Evolutionary conservation across 768 basidiomycete genomes (phyloP).

Genomic region (Lactarius quietus): DNA sequence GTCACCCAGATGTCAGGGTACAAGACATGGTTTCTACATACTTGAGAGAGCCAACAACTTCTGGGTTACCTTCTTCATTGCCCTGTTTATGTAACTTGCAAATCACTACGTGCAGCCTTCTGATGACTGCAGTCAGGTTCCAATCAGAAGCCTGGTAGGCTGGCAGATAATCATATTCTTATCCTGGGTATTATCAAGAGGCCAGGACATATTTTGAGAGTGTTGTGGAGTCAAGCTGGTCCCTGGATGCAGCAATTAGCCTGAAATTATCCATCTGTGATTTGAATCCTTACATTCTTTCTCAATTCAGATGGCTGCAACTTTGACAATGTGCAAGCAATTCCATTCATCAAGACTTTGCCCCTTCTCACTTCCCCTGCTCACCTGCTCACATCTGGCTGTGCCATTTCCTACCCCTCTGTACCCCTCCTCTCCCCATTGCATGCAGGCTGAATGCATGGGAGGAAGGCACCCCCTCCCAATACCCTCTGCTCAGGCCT

Average conservation of each 20-base stretch:
- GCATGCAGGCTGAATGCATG: no score
- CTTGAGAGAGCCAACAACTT: background rate
- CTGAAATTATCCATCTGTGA: background rate
- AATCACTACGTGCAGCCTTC: background rate
- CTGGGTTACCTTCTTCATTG: background rate
- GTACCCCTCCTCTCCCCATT: no score
- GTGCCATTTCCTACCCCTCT: no score
- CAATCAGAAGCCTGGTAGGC: constrained; percentile 10
- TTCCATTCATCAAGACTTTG: constrained; percentile 13
- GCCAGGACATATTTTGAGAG: constrained; percentile 14
- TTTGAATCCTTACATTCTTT: background rate
- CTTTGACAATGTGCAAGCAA: constrained; percentile 7
- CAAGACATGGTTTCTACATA: constrained; percentile 12
- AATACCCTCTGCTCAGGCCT: no score
- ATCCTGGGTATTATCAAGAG: constrained; percentile 14
- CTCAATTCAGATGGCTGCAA: background rate
- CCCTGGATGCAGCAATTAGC: background rate
- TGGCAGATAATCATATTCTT: constrained; percentile 13
- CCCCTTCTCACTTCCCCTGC: no score
- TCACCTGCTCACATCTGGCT: no score
- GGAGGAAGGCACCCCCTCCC: no score
- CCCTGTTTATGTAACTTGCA: constrained; percentile 5
- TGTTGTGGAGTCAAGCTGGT: background rate
- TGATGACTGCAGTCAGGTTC: constrained; percentile 8
- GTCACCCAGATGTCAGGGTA: constrained; percentile 3